A percentile compares a stretch with the other conserved stretches of the same genome.
Conservation (phyloP, 352 stramenopile genomes). For the Globisporangium sylvaticum region DNA sequence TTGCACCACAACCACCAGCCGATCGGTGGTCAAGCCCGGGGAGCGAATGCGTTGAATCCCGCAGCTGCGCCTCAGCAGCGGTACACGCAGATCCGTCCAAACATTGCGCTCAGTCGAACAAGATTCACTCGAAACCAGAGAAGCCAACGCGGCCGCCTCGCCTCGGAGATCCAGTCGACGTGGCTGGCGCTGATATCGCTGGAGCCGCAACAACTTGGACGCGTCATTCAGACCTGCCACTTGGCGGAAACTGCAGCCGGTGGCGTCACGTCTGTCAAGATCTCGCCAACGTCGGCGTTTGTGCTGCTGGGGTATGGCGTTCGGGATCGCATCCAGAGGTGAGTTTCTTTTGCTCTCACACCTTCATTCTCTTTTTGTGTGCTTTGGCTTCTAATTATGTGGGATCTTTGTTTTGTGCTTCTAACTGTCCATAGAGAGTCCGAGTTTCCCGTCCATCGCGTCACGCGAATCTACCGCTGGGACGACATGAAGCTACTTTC, state of each 20-base stretch:
- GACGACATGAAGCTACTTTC: slow-evolving; percentile 87
- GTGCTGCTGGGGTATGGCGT: slow-evolving; percentile 85
- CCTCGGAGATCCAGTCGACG: slow-evolving; percentile 81
- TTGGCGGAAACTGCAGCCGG: slow-evolving; percentile 75
- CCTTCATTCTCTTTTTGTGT: background rate
- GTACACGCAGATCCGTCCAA: slow-evolving; percentile 81
- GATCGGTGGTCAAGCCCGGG: slow-evolving; percentile 20
- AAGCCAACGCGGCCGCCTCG: slow-evolving; percentile 62
- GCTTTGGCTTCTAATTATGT: slow-evolving; percentile 7
- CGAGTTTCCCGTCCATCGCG: slow-evolving; percentile 78
- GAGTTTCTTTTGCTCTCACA: slow-evolving; percentile 11
- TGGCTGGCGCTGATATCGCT: slow-evolving; percentile 84
- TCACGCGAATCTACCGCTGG: slow-evolving; percentile 87
- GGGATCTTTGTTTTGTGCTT: background rate
- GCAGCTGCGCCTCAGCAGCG: slow-evolving; percentile 37
- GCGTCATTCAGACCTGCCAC: slow-evolving; percentile 79
- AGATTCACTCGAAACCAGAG: slow-evolving; percentile 74
- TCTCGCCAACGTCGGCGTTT: slow-evolving; percentile 83
- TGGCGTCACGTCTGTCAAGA: slow-evolving; percentile 88
- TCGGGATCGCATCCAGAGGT: slow-evolving; percentile 81
- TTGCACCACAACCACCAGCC: slow-evolving; percentile 25
- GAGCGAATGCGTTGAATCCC: slow-evolving; percentile 21
- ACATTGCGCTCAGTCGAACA: slow-evolving; percentile 80
- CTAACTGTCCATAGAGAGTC: slow-evolving; percentile 44
- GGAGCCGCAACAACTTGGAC: slow-evolving; percentile 68